A percentile compares a stretch with the other conserved stretches of the same genome.
Evolutionary conservation across 2,329 filamentous ascomycete species (phyloP).

Genomic region (Aspergillus ochraceoroseus): DNA sequence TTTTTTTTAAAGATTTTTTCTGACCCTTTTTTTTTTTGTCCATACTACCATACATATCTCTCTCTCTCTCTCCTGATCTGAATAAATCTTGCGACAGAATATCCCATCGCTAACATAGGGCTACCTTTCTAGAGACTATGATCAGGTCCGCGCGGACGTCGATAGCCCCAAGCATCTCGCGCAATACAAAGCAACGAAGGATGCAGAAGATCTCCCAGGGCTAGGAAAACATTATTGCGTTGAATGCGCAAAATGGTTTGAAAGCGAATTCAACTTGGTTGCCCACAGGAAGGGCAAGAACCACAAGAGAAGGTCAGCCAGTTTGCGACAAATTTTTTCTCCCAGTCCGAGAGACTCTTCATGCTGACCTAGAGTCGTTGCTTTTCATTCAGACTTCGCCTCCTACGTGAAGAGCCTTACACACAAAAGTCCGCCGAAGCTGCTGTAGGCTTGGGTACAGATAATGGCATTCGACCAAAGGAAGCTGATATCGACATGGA

Average conservation of each 20-base stretch:
- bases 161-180: slow-evolving; percentile 71
- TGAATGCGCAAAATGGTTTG: slow-evolving; percentile 95
- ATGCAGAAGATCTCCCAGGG: slow-evolving; percentile 78
- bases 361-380: slow-evolving; percentile 5
- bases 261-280: slow-evolving; percentile 70
- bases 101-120: no score
- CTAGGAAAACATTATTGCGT: slow-evolving; percentile 82
- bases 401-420: slow-evolving; percentile 78
- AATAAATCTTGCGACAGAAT: no score
- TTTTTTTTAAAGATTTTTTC: slow-evolving; percentile 49
- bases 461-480: slow-evolving; percentile 55
- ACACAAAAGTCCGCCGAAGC: slow-evolving; percentile 81
- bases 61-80: no score
- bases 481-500: slow-evolving; percentile 41
- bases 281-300: slow-evolving; percentile 81
- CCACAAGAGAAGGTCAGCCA: slow-evolving; percentile 71
- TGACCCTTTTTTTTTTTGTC: neutral
- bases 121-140: slow-evolving; percentile 70
- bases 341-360: neutral
- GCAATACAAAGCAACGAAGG: slow-evolving; percentile 72
- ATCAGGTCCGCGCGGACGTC: slow-evolving; percentile 84
- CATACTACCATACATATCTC: no score
- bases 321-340: no score
- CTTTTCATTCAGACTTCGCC: slow-evolving; percentile 59
- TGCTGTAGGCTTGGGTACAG: slow-evolving; percentile 64